Evolutionary conservation across 441 rosid genomes (phyloP), one percentile per base, ranked within the genome.

Genomic region (Lepidium campestre): DNA sequence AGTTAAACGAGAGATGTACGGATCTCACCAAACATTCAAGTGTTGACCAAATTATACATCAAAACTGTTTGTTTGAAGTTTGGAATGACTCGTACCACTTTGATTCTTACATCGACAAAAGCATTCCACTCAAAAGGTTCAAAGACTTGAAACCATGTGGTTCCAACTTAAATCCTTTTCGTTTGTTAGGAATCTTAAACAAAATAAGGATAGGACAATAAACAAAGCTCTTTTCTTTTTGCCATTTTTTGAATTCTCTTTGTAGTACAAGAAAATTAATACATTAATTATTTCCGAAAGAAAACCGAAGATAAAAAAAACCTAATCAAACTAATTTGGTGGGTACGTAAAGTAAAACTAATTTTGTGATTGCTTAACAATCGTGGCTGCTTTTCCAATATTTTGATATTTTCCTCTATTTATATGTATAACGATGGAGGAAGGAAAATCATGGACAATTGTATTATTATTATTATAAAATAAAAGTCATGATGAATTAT

Each of bases 111-210:
- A 9, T 39, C 42, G 60, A 32, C 17, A 15, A 59, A 54, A 31
- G 54, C 18, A 61, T 60, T 37, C 55, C 74, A 70, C 62, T 61
- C 44, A 42, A 19, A 27, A 12, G 19, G 47, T 32, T 60, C 39
- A 60, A 32, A 52, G 39, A 42, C 15, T 42, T 61, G n/a, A 29
- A 60, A 23, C 60, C 67, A 61, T 50, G 68, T 70, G 67, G 64
- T 23, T 41, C 46, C 74, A 61, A 52, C 54, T 40, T 68, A 42
- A 41, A 23, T 42, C 55, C 20, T 70, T 70, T 61, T 61, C 54
- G 61, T 34, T 31, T 69, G 27, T 15, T 29, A 19, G 52, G 67
- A 23, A 49, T 68, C 20, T 48, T 59, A 3, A 50, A 49, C 18
- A 40, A 46, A 46, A 9, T 15, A 47, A 57, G 9, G n/a, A 68